Evolutionary conservation across 2,329 filamentous ascomycete species (phyloP).

Genomic region (Hypoxylon sp.): DNA sequence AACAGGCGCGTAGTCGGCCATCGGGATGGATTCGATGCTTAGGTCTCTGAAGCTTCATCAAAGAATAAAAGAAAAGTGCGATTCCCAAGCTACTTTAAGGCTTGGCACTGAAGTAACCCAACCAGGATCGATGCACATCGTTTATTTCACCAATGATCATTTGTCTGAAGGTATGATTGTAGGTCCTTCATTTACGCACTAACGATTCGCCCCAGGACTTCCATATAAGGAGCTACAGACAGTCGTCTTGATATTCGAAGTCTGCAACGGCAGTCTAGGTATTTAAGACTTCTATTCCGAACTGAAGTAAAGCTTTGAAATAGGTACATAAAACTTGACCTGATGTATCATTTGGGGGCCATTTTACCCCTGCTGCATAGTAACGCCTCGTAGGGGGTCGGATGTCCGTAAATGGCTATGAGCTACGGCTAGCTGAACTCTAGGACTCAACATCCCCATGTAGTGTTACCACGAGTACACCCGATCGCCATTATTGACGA

Average conservation of each 20-base stretch:
- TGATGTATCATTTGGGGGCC: neutral
- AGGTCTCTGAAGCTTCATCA: neutral
- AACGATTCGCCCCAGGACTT: neutral
- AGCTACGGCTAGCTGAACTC: neutral
- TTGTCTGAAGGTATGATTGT: no score
- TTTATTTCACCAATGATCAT: neutral
- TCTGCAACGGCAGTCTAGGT: neutral
- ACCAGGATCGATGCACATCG: neutral
- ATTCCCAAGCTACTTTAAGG: neutral
- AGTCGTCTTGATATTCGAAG: neutral
- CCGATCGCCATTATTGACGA: neutral
- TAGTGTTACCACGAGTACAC: neutral
- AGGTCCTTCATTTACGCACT: neutral
- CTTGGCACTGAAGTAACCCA: neutral
- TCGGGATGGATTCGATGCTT: neutral
- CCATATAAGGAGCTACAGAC: neutral
- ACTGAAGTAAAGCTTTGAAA: neutral
- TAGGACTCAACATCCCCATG: neutral
- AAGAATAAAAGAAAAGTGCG: neutral
- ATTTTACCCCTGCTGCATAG: neutral
- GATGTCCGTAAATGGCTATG: neutral
- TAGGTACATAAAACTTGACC: neutral
- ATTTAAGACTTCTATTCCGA: neutral
- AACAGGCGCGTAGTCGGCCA: neutral
- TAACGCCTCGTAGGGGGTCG: neutral